phyloP scores from a whole-genome alignment of 176 grass and related monocot species.

The Elaeis guineensis region DNA sequence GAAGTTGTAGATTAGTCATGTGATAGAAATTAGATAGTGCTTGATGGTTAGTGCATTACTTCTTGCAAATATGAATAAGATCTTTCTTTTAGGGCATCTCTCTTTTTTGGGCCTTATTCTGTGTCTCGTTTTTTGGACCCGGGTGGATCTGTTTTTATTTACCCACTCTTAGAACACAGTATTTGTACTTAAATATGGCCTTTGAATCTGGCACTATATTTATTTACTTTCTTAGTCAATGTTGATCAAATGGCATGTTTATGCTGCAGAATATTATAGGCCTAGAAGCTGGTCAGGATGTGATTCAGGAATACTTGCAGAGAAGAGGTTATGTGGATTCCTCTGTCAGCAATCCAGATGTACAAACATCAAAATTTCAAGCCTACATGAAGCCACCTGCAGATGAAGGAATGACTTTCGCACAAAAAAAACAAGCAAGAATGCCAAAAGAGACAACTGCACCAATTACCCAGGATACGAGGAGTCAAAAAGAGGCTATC shows the following conservation, averaged over 20 bases:
- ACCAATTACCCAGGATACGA: constrained; percentile 43
- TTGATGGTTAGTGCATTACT: no score
- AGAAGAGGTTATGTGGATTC: constrained; percentile 49
- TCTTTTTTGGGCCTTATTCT: no score
- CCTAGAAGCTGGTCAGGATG: constrained; percentile 48
- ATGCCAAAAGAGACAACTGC: constrained; percentile 39
- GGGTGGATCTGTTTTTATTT: no score
- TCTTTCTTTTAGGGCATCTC: no score
- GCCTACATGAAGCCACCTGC: constrained; percentile 53
- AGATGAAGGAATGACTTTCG: constrained; percentile 18
- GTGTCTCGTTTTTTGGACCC: no score
- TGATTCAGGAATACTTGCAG: constrained; percentile 82
- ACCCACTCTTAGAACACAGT: no score
- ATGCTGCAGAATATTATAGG: constrained; percentile 79
- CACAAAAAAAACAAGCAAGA: constrained; percentile 52
- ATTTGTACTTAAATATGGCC: no score
- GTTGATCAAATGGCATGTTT: neutral
- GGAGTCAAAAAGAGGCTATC: constrained; percentile 34
- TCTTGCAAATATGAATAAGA: no score
- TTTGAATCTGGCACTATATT: no score
- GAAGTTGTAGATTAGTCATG: no score
- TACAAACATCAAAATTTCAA: constrained; percentile 31
- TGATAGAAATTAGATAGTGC: no score
- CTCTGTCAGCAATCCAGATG: constrained; percentile 26
- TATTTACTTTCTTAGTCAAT: no score